These are phyloP conservation scores for Peterozyma toletana DNA, from an alignment of 805 yeast genomes.

Conservation along the genomic window DNA sequence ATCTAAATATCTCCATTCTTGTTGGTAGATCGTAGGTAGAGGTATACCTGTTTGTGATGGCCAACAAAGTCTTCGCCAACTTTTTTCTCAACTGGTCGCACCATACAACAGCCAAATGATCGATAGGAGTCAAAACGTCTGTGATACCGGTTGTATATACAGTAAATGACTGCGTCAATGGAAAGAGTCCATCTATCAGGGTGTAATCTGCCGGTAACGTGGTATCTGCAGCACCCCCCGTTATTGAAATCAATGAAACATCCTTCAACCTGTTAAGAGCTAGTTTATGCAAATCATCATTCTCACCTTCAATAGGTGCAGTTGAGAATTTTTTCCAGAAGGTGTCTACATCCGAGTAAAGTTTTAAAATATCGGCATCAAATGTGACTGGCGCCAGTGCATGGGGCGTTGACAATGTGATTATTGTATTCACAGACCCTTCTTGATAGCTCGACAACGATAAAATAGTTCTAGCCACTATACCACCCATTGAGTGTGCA, in stretches of 20 bases:
- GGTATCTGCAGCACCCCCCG: slow-evolving; percentile 80
- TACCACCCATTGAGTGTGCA: slow-evolving; percentile 98
- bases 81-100: slow-evolving; percentile 77
- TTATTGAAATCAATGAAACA: slow-evolving; percentile 72
- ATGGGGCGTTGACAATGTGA: slow-evolving; percentile 89
- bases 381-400: slow-evolving; percentile 88
- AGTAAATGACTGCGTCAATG: slow-evolving; percentile 71
- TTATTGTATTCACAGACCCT: slow-evolving; percentile 71
- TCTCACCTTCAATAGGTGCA: slow-evolving; percentile 13
- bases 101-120: slow-evolving; percentile 95
- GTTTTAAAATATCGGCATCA: slow-evolving; percentile 76
- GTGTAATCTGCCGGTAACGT: slow-evolving; percentile 90
- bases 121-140: slow-evolving; percentile 87
- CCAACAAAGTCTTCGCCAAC: slow-evolving; percentile 52
- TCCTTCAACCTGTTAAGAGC: slow-evolving; percentile 43
- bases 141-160: slow-evolving; percentile 84
- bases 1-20: slow-evolving; percentile 54
- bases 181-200: slow-evolving; percentile 61
- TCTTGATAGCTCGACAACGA: slow-evolving; percentile 69
- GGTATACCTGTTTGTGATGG: slow-evolving; percentile 42
- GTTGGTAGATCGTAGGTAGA: slow-evolving; percentile 44
- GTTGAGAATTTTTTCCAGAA: slow-evolving; percentile 69
- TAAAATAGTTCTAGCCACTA: slow-evolving; percentile 81
- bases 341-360: slow-evolving; percentile 66
- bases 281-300: slow-evolving; percentile 14